These are phyloP conservation scores for Piper betle DNA, from an alignment of 164 flowering plant species.

Conservation along the genomic window DNA sequence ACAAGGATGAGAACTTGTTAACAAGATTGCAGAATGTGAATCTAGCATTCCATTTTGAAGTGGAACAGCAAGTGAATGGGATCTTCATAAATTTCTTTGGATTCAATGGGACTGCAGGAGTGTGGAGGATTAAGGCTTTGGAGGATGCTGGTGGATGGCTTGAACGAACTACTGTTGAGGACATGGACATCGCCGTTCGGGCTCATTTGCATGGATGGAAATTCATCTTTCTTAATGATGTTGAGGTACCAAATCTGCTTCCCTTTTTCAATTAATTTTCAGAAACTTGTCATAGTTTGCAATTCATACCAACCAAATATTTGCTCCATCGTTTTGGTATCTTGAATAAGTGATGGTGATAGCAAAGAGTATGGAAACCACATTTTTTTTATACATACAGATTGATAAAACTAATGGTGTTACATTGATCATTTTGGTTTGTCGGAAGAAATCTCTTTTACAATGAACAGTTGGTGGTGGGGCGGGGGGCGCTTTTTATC, in stretches of 20 bases:
- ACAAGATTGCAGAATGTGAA: conserved; percentile 87
- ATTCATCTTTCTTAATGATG: conserved; percentile 84
- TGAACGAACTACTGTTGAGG: conserved; percentile 98
- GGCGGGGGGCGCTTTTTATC: no score
- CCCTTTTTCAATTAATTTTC: not conserved
- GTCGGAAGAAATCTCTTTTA: no score
- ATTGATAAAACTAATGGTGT: no score
- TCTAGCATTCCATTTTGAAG: conserved; percentile 85
- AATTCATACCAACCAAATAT: no score
- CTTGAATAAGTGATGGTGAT: no score
- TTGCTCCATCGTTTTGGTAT: no score
- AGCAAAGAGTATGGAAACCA: no score
- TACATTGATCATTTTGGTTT: no score
- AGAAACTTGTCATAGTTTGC: no score
- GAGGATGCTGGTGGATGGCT: conserved; percentile 98
- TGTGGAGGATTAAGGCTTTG: conserved; percentile 93
- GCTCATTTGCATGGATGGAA: conserved; percentile 98
- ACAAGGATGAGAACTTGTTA: conserved; percentile 88
- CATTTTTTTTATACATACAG: no score
- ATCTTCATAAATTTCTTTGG: conserved; percentile 88
- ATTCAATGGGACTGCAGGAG: conserved; percentile 96
- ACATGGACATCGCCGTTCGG: conserved; percentile 96
- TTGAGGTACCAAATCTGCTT: conserved; percentile 44
- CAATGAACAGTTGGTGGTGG: no score
- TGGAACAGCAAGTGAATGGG: conserved; percentile 98